Evolutionary conservation across 2,329 filamentous ascomycete genomes (phyloP).

Genomic region (Botrytis hyacinthi): DNA sequence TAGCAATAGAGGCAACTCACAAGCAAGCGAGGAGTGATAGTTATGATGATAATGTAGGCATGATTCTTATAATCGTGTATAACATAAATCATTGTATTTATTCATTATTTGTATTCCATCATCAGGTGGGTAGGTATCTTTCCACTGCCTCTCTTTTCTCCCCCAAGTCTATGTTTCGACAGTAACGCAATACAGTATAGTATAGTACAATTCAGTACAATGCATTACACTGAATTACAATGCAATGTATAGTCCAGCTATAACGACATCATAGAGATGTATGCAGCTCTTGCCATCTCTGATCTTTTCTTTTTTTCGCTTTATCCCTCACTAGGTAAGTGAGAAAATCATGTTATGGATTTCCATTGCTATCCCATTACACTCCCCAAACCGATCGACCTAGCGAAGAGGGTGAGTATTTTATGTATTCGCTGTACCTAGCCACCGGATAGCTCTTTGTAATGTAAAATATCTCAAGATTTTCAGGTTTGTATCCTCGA

Average conservation of each 20-base stretch:
- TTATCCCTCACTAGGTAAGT: neutral
- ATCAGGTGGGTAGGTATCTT: neutral
- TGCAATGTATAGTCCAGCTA: neutral
- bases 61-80: neutral
- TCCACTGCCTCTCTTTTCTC: neutral
- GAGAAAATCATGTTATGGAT: neutral
- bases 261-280: neutral
- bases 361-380: neutral
- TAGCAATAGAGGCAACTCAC: rapidly evolving
- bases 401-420: too few relatives aligned
- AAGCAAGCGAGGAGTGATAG: neutral
- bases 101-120: neutral
- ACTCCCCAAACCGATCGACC: neutral
- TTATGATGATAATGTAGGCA: neutral
- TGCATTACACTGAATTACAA: neutral
- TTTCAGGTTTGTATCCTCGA: neutral
- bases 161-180: neutral
- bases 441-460: neutral
- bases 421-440: too few relatives aligned
- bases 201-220: neutral
- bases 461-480: neutral
- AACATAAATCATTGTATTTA: neutral
- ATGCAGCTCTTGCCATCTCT: conserved; percentile 18
- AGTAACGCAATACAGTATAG: neutral
- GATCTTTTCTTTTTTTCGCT: neutral